phyloP scores from a whole-genome alignment of 805 yeast species.

The Blastobotrys chiropterorum region DNA sequence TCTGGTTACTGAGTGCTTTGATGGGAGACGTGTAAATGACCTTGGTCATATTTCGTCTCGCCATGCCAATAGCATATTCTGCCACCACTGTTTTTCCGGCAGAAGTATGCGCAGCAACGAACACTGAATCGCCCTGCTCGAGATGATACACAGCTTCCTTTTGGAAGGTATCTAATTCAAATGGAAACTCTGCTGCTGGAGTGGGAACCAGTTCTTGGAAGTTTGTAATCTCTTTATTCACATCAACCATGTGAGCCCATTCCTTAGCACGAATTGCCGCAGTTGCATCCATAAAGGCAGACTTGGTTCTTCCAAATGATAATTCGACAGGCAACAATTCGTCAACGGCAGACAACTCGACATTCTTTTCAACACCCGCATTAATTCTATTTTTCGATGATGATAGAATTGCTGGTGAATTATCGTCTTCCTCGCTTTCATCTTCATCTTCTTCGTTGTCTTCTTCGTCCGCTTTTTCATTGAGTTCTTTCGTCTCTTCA shows the following conservation, averaged over 20 bases:
- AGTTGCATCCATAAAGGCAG: constrained; percentile 12
- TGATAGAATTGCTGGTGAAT: background rate
- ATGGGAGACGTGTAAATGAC: constrained; percentile 95
- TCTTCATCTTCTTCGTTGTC: constrained; percentile 15
- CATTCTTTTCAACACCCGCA: constrained; percentile 17
- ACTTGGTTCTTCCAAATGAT: constrained; percentile 38
- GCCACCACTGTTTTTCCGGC: constrained; percentile 99
- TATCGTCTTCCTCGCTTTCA: constrained; percentile 15
- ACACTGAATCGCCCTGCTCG: constrained; percentile 97
- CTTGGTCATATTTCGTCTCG: constrained; percentile 91
- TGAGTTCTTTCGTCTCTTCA: constrained; percentile 23
- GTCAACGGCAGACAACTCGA: constrained; percentile 33
- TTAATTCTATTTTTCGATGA: background rate
- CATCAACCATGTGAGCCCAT: constrained; percentile 95
- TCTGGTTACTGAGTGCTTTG: constrained; percentile 84
- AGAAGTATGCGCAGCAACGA: constrained; percentile 97
- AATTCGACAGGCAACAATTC: constrained; percentile 46
- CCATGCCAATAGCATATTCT: constrained; percentile 97
- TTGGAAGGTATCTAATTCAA: constrained; percentile 89
- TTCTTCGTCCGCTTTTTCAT: constrained; percentile 15
- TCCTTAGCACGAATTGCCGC: constrained; percentile 40
- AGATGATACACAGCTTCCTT: constrained; percentile 94
- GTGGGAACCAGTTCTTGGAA: constrained; percentile 85
- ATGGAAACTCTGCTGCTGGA: constrained; percentile 93
- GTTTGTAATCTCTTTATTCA: constrained; percentile 75